Percentiles rank a stretch among this genome's conserved stretches.
These are phyloP conservation scores for Wickerhamiella hasegawae DNA, from an alignment of 805 yeast species.

Conservation along the genomic window DNA sequence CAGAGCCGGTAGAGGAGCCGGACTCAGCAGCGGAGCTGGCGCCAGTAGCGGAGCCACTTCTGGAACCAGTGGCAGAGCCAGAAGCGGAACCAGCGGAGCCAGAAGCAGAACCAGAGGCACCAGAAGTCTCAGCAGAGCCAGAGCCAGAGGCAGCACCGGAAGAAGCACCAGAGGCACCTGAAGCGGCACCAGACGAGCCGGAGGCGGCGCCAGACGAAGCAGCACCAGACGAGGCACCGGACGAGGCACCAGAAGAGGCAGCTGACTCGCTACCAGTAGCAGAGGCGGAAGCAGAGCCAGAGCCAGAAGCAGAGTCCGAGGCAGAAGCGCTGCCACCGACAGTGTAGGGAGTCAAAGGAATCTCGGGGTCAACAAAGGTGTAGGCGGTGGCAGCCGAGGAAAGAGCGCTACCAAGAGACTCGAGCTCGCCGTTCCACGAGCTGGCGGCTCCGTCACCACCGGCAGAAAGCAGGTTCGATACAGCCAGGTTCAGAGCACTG, in stretches of 20 bases:
- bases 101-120: constrained; percentile 10
- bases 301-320: constrained; percentile 7
- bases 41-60: constrained; percentile 7
- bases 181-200: constrained; percentile 4
- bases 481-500: constrained; percentile 13
- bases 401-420: constrained; percentile 6
- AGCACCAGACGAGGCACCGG: constrained; percentile 6
- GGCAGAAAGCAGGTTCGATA: constrained; percentile 8
- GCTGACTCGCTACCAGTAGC: too few species aligned
- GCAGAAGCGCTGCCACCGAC: constrained; percentile 4
- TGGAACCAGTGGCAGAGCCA: constrained; percentile 5
- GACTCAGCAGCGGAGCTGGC: constrained; percentile 8
- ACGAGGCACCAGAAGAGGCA: constrained; percentile 3
- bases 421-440: constrained; percentile 5
- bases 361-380: not conserved
- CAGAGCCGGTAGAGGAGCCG: too few species aligned
- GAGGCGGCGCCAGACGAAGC: constrained; percentile 2
- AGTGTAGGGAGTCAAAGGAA: constrained; percentile 7
- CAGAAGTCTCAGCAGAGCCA: constrained; percentile 5
- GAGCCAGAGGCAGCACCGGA: constrained; percentile 6
- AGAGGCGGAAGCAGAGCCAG: constrained; percentile 6
- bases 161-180: constrained; percentile 6
- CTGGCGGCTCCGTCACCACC: constrained; percentile 8
- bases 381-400: constrained; percentile 9
- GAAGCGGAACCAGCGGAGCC: constrained; percentile 8